Base-by-base conservation (phyloP, 2,329 filamentous ascomycete genomes). In the Epichloe bromicola region DNA sequence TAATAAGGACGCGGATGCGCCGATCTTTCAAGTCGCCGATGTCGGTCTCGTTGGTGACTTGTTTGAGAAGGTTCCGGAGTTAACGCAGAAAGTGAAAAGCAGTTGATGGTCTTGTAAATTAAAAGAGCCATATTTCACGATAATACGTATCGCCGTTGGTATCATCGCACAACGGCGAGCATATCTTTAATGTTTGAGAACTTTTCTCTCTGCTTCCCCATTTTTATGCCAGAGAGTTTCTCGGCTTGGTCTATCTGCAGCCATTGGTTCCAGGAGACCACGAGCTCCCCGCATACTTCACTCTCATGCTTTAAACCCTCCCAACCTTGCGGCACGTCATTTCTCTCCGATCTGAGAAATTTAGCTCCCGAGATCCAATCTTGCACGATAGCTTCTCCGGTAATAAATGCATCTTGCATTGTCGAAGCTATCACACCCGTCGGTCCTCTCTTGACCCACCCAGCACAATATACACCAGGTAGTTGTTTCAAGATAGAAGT, bases 21-120 rank as follows among this genome's bases (percentile, higher is more conserved):
- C 93, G 33, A 98, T 98, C 60, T 98, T 98, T 77, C 93, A 98
- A 71, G 82, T 98, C 53, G 93, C 93, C 4, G 93, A 98, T 69
- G 89, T 97, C 50, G 93, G 93, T 12, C 74, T 98, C 49, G 91
- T 98, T 5, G 91, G 90, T 40, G 93, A 98, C 73, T 71, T 98
- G 60, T 97, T 97, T 65, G 88, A 95, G 52, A 90, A 88, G 73
- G 88, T 96, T 42, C 93, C 93, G 1, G 90, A 97, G 74, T 73
- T 98, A 68, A 97, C 90, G 1, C 86, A 96, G 73, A 97, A 97
- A 79, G 67, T 98, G 57, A 93, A 91, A 74, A 76, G 67, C 59
- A 46, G 65, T 67, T 55, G 52, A 48, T 52, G 53, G 58, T 44
- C 60, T 56, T 30, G 37, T 26, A 23, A 30, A 40, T 44, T 48